These are phyloP conservation scores for Silene coronaria DNA, from an alignment of 179 eudicot genomes.

Conservation along the genomic window DNA sequence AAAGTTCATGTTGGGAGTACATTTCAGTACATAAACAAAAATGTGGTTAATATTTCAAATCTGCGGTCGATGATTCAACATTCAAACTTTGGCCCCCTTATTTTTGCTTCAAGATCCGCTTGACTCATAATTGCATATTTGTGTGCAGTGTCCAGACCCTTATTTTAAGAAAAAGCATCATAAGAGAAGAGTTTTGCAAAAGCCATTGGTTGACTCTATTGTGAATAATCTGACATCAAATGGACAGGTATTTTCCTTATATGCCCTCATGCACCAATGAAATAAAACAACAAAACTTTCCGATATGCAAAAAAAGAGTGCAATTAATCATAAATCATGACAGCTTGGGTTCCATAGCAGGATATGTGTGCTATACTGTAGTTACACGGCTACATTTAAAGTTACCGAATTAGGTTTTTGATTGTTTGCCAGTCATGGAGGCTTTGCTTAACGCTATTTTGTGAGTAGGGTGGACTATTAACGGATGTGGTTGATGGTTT, in stretches of 20 bases:
- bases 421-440: background rate
- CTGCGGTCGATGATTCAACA: background rate
- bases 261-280: background rate
- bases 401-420: background rate
- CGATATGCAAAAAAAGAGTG: background rate
- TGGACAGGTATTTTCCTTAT: slow-evolving; percentile 59
- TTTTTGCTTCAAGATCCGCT: background rate
- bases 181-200: slow-evolving; percentile 89
- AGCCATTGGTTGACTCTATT: slow-evolving; percentile 73
- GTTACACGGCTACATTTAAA: background rate
- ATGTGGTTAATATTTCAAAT: background rate
- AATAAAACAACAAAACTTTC: background rate
- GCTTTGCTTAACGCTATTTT: no score
- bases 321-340: background rate
- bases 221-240: slow-evolving; percentile 42
- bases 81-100: background rate
- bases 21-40: background rate
- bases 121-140: slow-evolving; percentile 9
- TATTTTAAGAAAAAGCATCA: slow-evolving; percentile 81
- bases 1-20: background rate
- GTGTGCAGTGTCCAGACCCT: slow-evolving; percentile 92
- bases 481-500: no score
- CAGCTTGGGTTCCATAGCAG: background rate
- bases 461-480: no score
- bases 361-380: background rate